Conservation (phyloP, 2,329 filamentous ascomycete genomes). For the Claviceps purpurea region DNA sequence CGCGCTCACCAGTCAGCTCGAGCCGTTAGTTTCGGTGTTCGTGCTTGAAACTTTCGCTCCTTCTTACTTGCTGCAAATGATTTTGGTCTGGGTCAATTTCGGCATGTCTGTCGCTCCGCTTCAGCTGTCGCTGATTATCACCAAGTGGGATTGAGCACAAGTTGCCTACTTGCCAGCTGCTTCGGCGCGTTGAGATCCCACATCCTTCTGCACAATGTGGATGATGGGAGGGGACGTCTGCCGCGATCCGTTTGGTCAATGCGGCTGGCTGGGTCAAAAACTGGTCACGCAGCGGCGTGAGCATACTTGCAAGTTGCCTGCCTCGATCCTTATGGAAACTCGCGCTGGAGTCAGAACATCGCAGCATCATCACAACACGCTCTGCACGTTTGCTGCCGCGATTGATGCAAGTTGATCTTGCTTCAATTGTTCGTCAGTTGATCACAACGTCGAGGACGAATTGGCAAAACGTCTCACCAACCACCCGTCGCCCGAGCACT, state of each 20-base stretch:
- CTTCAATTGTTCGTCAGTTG: neutral
- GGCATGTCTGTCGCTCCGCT: neutral
- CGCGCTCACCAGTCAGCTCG: neutral
- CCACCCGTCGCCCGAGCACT: neutral
- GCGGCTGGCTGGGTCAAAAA: neutral
- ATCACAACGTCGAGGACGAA: neutral
- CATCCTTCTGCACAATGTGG: neutral
- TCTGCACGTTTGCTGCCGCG: neutral
- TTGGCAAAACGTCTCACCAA: neutral
- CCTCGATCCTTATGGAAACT: neutral
- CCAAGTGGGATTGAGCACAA: neutral
- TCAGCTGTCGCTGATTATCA: neutral
- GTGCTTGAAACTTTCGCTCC: neutral
- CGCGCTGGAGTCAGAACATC: neutral
- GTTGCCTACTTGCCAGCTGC: neutral
- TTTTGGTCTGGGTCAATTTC: neutral
- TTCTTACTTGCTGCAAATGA: neutral
- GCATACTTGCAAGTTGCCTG: neutral
- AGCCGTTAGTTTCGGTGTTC: neutral
- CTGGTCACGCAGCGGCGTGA: neutral
- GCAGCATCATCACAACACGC: neutral
- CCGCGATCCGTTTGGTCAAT: neutral
- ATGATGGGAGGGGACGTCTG: neutral
- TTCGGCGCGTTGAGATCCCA: neutral
- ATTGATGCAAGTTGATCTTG: neutral